phyloP scores from a whole-genome alignment of 192 early-diverging fungal genomes.

The Diversispora eburnea region DNA sequence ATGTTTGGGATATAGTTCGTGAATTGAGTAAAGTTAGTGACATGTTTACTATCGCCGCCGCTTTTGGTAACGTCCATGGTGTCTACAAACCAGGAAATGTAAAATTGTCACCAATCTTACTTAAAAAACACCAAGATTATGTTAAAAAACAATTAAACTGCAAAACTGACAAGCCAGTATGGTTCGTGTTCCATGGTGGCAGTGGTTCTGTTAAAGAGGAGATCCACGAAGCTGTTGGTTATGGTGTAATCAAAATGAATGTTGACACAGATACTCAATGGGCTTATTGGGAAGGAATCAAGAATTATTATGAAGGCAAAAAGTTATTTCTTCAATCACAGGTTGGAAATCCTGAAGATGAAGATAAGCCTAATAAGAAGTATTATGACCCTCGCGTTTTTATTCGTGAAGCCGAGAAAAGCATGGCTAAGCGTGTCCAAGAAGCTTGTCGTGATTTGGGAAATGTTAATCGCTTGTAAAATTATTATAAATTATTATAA shows the following conservation, averaged over 20 bases:
- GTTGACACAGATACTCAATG: conserved; percentile 98
- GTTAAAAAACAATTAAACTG: conserved; percentile 66
- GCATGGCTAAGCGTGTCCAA: conserved; percentile 78
- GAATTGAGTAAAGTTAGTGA: conserved; percentile 81
- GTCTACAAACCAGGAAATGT: conserved; percentile 97
- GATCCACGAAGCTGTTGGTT: conserved; percentile 73
- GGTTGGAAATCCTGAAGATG: conserved; percentile 94
- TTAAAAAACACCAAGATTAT: conserved; percentile 85
- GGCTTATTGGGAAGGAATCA: conserved; percentile 89
- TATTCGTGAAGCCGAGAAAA: conserved; percentile 87
- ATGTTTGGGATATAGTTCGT: conserved; percentile 93
- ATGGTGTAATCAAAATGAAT: conserved; percentile 99
- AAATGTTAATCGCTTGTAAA: conserved; percentile 64
- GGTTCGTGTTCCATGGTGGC: conserved; percentile 98
- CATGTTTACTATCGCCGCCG: conserved; percentile 94
- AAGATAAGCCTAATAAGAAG: conserved; percentile 98
- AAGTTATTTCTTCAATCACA: conserved; percentile 86
- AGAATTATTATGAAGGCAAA: conserved; percentile 83
- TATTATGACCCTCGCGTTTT: conserved; percentile 95
- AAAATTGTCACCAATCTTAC: conserved; percentile 86
- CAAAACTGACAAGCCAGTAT: conserved; percentile 73
- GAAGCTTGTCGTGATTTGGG: conserved; percentile 76
- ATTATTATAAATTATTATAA: background rate
- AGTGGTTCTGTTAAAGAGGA: conserved; percentile 80
- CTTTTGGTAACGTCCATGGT: conserved; percentile 94